phyloP scores from a whole-genome alignment of 2,329 filamentous ascomycete species.

The Tolypocladium ophioglossoides region DNA sequence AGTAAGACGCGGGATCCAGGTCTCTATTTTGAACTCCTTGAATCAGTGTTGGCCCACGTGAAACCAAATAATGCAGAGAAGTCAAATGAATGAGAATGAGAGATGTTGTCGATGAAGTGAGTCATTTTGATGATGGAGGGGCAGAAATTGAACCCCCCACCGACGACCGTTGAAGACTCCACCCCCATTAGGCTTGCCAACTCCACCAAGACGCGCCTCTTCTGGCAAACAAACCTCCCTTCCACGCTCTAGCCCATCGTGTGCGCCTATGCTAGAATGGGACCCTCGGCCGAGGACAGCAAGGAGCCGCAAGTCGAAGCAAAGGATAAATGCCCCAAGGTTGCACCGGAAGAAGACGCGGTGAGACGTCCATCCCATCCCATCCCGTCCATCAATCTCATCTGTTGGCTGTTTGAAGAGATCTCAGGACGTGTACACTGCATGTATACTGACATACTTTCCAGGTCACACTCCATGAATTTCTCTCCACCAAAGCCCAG shows the following conservation, averaged over 20 bases:
- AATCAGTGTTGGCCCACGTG: not conserved
- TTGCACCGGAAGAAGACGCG: slow-evolving; percentile 45
- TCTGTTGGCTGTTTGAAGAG: not conserved
- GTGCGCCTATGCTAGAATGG: not conserved
- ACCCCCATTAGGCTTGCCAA: not conserved
- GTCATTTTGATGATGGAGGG: not conserved
- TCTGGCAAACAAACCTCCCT: not conserved
- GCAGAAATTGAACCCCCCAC: not conserved
- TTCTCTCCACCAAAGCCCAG: slow-evolving; percentile 59
- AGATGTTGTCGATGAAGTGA: not conserved
- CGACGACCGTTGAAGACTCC: not conserved
- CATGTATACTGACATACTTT: not conserved
- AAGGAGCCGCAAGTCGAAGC: not conserved
- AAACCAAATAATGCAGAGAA: not conserved
- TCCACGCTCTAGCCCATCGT: not conserved
- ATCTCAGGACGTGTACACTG: not conserved
- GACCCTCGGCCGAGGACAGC: not conserved
- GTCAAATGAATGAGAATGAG: not conserved
- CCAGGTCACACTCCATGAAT: slow-evolving; percentile 59
- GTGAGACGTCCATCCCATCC: slow-evolving; percentile 19
- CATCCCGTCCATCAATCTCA: too few relatives aligned
- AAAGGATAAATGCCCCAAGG: slow-evolving; percentile 1
- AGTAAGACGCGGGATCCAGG: not conserved
- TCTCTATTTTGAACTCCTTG: not conserved
- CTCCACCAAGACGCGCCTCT: not conserved